phyloP scores from a whole-genome alignment of 2,329 filamentous ascomycete genomes.

The Neocatenulostroma microsporum region DNA sequence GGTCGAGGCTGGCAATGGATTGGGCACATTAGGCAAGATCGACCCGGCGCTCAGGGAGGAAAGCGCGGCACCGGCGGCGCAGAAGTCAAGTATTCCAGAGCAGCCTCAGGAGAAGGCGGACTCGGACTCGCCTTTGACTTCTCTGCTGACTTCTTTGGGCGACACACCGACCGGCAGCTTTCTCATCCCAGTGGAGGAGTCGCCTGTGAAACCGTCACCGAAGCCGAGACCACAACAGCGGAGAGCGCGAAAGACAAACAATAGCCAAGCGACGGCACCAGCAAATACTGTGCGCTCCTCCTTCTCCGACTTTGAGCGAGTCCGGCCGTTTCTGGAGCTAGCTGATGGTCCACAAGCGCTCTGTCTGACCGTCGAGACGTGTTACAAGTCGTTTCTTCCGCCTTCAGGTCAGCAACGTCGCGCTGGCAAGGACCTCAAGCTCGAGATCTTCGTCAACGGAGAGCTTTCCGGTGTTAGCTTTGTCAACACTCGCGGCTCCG shows the following conservation, averaged over 20 bases:
- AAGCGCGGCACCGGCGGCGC: too few species aligned
- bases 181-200: constrained; percentile 1
- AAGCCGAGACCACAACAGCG: too few species aligned
- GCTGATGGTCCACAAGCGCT: constrained; percentile 14
- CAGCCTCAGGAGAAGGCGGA: neutral
- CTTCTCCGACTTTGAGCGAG: constrained; percentile 1
- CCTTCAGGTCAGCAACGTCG: neutral
- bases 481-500: constrained; percentile 12
- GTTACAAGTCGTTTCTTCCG: constrained; percentile 17
- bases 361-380: constrained; percentile 21
- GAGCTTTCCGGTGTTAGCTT: constrained; percentile 27
- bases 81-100: neutral
- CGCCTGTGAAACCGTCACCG: neutral
- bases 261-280: neutral
- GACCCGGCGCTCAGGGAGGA: neutral
- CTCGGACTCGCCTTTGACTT: constrained; percentile 8
- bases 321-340: constrained; percentile 2
- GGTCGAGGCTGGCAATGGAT: constrained; percentile 21
- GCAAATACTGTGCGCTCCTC: neutral
- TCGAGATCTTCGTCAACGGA: constrained; percentile 45
- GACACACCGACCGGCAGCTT: constrained; percentile 6
- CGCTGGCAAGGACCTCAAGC: constrained; percentile 33
- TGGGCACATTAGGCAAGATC: neutral
- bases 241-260: too few species aligned
- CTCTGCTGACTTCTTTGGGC: constrained; percentile 11